phyloP scores from a whole-genome alignment of 192 early-diverging fungal species.

The Mycoemilia scoparia region DNA sequence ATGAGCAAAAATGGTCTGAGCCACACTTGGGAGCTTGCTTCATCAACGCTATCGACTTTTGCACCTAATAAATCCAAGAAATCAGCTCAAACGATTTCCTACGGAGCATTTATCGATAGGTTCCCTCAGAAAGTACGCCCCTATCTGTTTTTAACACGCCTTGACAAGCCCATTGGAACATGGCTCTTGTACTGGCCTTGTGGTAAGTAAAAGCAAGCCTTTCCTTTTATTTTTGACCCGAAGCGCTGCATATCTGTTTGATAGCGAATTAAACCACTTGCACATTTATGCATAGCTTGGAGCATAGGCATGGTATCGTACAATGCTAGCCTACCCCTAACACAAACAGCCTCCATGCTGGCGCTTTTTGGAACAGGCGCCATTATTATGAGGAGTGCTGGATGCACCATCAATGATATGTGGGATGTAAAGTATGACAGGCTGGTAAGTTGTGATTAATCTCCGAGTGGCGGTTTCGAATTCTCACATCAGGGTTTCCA shows the following conservation, averaged over 20 bases:
- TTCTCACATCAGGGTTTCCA: neutral
- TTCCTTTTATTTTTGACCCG: no score
- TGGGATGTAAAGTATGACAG: slow-evolving; percentile 88
- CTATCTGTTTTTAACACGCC: slow-evolving; percentile 52
- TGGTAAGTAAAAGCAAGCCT: slow-evolving; percentile 41
- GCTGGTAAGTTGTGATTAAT: slow-evolving; percentile 18
- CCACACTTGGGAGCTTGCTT: no score
- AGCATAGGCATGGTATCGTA: slow-evolving; percentile 55
- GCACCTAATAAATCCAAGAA: no score
- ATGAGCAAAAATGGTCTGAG: no score
- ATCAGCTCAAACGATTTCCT: no score
- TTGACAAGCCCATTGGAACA: slow-evolving; percentile 86
- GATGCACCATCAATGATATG: slow-evolving; percentile 93
- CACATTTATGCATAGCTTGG: slow-evolving; percentile 34
- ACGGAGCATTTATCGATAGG: slow-evolving; percentile 31
- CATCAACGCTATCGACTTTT: no score
- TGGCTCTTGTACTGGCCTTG: slow-evolving; percentile 87
- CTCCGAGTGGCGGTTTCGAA: neutral
- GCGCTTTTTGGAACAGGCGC: slow-evolving; percentile 71
- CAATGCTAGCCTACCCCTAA: slow-evolving; percentile 26
- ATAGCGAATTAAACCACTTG: slow-evolving; percentile 1
- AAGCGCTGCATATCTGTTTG: no score
- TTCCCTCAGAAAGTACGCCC: slow-evolving; percentile 40
- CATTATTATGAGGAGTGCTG: slow-evolving; percentile 84
- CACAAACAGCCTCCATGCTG: slow-evolving; percentile 42